phyloP scores from a whole-genome alignment of 352 stramenopile genomes.

The Plasmopara viticola region DNA sequence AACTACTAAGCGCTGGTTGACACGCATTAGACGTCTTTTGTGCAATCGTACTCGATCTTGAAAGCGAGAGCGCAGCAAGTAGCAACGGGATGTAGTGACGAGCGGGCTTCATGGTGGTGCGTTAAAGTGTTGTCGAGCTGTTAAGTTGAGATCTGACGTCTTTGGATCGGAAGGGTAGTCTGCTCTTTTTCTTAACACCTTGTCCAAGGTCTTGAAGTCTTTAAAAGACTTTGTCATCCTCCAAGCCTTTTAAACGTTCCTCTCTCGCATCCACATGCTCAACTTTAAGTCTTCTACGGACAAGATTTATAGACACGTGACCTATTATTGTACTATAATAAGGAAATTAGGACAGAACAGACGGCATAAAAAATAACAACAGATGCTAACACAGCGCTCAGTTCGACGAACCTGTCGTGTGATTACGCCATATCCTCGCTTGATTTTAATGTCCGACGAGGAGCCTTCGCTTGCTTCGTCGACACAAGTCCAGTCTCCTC shows the following conservation, averaged over 20 bases:
- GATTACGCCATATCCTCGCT: conserved; percentile 4
- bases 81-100: conserved; percentile 17
- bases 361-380: background rate
- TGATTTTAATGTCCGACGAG: conserved; percentile 11
- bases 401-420: background rate
- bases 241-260: background rate
- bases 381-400: too few relatives aligned
- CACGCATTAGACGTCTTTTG: conserved; percentile 4
- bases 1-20: conserved; percentile 15
- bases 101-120: conserved; percentile 16
- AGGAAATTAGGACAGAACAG: background rate
- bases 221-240: background rate
- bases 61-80: conserved; percentile 4
- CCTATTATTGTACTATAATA: background rate
- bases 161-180: background rate
- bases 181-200: too few relatives aligned
- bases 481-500: conserved; percentile 5
- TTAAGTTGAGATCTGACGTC: conserved; percentile 4
- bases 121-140: conserved; percentile 1
- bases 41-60: background rate
- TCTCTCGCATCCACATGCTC: background rate
- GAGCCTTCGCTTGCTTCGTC: conserved; percentile 3
- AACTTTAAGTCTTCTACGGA: background rate
- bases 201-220: too few relatives aligned
- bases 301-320: background rate